Evolutionary conservation across 225 moss, liverwort and hornwort genomes (phyloP), one percentile per base, ranked within the genome.

Genomic region (Marchantia polymorpha): DNA sequence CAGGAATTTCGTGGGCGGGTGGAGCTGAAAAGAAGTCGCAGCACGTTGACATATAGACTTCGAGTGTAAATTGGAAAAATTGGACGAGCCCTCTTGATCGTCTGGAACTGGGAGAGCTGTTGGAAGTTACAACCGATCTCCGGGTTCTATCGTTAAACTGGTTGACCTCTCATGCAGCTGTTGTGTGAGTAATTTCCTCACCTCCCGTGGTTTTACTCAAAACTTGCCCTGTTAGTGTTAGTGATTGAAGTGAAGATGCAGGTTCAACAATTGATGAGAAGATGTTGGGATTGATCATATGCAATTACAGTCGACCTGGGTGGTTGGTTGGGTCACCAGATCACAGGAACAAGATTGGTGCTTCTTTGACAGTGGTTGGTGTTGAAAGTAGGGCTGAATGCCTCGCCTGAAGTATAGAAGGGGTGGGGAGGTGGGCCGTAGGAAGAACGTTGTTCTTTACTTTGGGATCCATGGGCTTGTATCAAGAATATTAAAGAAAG

Each of bases 291-390:
- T 67, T 30, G 13, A 66, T 51, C 25, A 68, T 78, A 29, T 56
- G 52, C n/a, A 59, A 72, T 81, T 69, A 81, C 84, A 74, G 69
- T 78, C 78, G 31, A 78, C 74, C 56, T 81, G 78, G 78, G 67
- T 78, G 64, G 81, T 47, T 47, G 76, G 30, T 5, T 78, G 49
- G 73, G 73, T 77, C 81, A 75, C 52, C 68, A 71, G 74, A 31
- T 78, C 79, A 69, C 81, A 75, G 81, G 78, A 81, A 78, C 78
- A 78, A 20, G 59, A 74, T 50, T 68, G 81, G 74, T 74, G 81
- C 78, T 54, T 47, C 54, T 59, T 64, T 75, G 64, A 54, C 47
- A 70, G 25, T 39, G 27, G 29, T 52, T 75, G 70, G 39, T 70
- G 60, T 76, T 70, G 59, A 76, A 82, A 7, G 72, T 82, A 78